A percentile compares a stretch with the other conserved stretches of the same genome.
Conservation (phyloP, 1,284 basidiomycete species). For the Coriolopsis trogii region DNA sequence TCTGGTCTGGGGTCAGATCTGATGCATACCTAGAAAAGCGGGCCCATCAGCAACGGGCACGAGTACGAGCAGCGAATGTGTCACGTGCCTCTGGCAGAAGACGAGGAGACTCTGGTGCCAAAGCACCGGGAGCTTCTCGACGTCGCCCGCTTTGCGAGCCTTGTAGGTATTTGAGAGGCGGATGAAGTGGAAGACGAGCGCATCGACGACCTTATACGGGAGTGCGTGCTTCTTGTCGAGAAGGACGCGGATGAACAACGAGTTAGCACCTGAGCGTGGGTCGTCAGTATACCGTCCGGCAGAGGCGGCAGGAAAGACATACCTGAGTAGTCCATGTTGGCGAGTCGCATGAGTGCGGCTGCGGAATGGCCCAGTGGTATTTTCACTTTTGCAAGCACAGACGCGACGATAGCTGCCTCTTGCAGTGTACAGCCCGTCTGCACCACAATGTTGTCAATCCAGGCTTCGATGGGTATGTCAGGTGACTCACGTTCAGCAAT, state of each 20-base stretch:
- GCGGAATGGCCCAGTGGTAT: conserved; percentile 97
- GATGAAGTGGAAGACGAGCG: conserved; percentile 97
- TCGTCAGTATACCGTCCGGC: neutral
- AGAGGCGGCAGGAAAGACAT: neutral
- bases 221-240: conserved; percentile 98
- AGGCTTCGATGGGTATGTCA: neutral
- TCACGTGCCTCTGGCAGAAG: conserved; percentile 83
- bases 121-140: conserved; percentile 87
- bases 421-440: conserved; percentile 86
- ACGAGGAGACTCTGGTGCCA: conserved; percentile 98
- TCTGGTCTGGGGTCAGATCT: conserved; percentile 98
- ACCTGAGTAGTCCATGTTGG: conserved; percentile 97
- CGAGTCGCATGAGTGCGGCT: conserved; percentile 90
- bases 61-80: neutral
- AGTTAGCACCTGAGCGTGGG: conserved; percentile 75
- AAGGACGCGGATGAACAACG: conserved; percentile 95
- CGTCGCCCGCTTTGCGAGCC: conserved; percentile 62
- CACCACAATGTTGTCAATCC: too few species aligned
- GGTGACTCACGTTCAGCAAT: conserved; percentile 79
- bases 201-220: conserved; percentile 98
- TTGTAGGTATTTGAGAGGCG: conserved; percentile 91
- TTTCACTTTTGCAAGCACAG: conserved; percentile 89
- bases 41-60: neutral
- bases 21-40: conserved; percentile 76
- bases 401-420: conserved; percentile 95